A percentile compares a stretch with the other conserved stretches of the same genome.
These are phyloP conservation scores for Phytophthora sp. DNA, from an alignment of 352 stramenopile genomes.

Conservation along the genomic window DNA sequence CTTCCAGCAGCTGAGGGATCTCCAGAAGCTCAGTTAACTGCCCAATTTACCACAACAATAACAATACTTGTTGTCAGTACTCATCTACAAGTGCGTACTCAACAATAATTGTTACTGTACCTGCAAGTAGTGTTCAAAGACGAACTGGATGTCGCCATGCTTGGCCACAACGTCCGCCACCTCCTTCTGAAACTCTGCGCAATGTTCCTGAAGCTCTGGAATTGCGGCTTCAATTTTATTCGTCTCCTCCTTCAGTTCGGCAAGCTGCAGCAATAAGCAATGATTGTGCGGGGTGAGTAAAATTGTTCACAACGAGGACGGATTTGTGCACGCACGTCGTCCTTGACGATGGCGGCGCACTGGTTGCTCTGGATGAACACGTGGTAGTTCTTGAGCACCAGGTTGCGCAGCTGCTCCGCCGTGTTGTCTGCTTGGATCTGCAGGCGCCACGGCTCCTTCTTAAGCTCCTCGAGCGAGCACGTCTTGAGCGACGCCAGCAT, in stretches of 20 bases:
- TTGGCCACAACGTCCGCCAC: slow-evolving; percentile 64
- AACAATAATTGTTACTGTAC: slow-evolving; percentile 31
- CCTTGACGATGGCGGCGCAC: slow-evolving; percentile 81
- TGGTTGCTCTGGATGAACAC: slow-evolving; percentile 93
- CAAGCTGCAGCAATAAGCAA: slow-evolving; percentile 42
- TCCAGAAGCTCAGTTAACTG: slow-evolving; percentile 97
- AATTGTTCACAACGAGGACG: neutral
- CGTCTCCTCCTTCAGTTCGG: slow-evolving; percentile 76
- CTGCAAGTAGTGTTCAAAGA: slow-evolving; percentile 91
- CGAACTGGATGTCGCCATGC: slow-evolving; percentile 88
- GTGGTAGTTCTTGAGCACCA: slow-evolving; percentile 91
- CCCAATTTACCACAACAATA: slow-evolving; percentile 5
- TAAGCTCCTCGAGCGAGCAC: slow-evolving; percentile 81
- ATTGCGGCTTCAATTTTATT: slow-evolving; percentile 51
- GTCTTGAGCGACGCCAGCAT: slow-evolving; percentile 44
- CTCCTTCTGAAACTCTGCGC: slow-evolving; percentile 56
- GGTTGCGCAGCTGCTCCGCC: slow-evolving; percentile 71
- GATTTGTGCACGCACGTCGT: slow-evolving; percentile 50
- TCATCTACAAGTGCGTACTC: slow-evolving; percentile 8
- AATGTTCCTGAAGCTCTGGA: slow-evolving; percentile 64
- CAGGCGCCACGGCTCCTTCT: slow-evolving; percentile 85
- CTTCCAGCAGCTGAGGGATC: slow-evolving; percentile 97
- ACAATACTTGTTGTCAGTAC: slow-evolving; percentile 4
- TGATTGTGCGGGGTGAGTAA: slow-evolving; percentile 16
- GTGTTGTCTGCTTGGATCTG: slow-evolving; percentile 84